Conservation (phyloP, 2,329 filamentous ascomycete genomes). For the Neonectria neomacrospora region DNA sequence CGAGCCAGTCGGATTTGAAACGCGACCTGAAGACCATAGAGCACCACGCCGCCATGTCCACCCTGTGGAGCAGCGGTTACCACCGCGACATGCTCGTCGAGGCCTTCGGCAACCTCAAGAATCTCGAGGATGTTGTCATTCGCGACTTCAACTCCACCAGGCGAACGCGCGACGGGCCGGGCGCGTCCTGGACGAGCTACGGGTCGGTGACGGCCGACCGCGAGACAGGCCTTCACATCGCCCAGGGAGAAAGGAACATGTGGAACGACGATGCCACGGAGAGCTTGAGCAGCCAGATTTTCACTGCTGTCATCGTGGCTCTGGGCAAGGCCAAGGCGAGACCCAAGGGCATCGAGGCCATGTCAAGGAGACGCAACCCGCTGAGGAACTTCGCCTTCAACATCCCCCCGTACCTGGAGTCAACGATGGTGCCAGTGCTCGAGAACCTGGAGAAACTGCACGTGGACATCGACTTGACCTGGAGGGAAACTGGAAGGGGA, state of each 20-base stretch:
- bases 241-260: slow-evolving; percentile 4
- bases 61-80: slow-evolving; percentile 55
- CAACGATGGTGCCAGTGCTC: slow-evolving; percentile 55
- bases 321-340: slow-evolving; percentile 53
- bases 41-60: slow-evolving; percentile 38
- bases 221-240: slow-evolving; percentile 48
- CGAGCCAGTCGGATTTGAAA: slow-evolving; percentile 25
- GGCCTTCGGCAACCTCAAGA: slow-evolving; percentile 65
- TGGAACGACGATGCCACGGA: not conserved
- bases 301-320: slow-evolving; percentile 55
- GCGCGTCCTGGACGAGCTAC: slow-evolving; percentile 64
- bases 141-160: slow-evolving; percentile 66
- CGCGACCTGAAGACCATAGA: slow-evolving; percentile 28
- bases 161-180: slow-evolving; percentile 60
- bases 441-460: slow-evolving; percentile 57
- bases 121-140: slow-evolving; percentile 66
- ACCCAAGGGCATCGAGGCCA: slow-evolving; percentile 59
- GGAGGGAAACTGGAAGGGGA: no score
- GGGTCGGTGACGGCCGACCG: slow-evolving; percentile 55
- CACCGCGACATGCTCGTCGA: slow-evolving; percentile 65
- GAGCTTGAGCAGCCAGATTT: slow-evolving; percentile 49
- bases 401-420: slow-evolving; percentile 54
- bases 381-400: slow-evolving; percentile 59
- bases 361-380: slow-evolving; percentile 50
- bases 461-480: slow-evolving; percentile 41